Evolutionary conservation across 2,329 filamentous ascomycete species (phyloP).

Genomic region (Pseudogymnoascus verrucosus): DNA sequence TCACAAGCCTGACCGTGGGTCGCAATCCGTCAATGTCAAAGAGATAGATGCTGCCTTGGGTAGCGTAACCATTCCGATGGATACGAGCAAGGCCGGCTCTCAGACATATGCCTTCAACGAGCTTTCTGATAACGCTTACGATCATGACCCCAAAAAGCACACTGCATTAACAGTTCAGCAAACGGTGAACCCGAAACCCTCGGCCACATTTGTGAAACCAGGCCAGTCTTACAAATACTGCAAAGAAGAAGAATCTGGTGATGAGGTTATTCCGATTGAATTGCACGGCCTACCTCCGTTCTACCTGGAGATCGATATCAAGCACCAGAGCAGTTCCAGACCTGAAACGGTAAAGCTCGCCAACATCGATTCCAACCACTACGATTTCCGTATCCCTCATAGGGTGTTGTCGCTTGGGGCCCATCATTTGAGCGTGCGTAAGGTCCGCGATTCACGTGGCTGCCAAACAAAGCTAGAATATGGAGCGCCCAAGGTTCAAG

Average conservation of each 20-base stretch:
- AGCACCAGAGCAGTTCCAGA: slow-evolving; percentile 73
- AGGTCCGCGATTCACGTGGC: slow-evolving; percentile 77
- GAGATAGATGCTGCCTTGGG: slow-evolving; percentile 69
- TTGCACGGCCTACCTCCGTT: slow-evolving; percentile 82
- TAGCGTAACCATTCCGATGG: slow-evolving; percentile 72
- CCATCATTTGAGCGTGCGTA: slow-evolving; percentile 80
- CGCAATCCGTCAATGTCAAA: slow-evolving; percentile 57
- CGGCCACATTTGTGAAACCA: slow-evolving; percentile 72
- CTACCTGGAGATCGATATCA: slow-evolving; percentile 84
- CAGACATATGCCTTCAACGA: slow-evolving; percentile 83
- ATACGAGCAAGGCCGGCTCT: slow-evolving; percentile 72
- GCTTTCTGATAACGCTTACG: slow-evolving; percentile 79
- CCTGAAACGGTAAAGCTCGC: slow-evolving; percentile 76
- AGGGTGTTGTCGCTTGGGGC: slow-evolving; percentile 79
- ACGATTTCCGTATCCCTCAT: slow-evolving; percentile 77
- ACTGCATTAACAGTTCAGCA: slow-evolving; percentile 67
- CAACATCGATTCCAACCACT: slow-evolving; percentile 65
- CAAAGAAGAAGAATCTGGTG: slow-evolving; percentile 69
- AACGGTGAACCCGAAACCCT: slow-evolving; percentile 74
- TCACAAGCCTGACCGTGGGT: slow-evolving; percentile 60
- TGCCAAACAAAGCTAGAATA: slow-evolving; percentile 73
- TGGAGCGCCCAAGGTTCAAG: slow-evolving; percentile 69
- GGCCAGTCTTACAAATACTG: slow-evolving; percentile 96
- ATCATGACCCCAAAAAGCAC: slow-evolving; percentile 58
- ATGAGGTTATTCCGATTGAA: slow-evolving; percentile 81